phyloP scores from a whole-genome alignment of 495 filamentous ascomycete species.

The Parachaetomium inaequale region DNA sequence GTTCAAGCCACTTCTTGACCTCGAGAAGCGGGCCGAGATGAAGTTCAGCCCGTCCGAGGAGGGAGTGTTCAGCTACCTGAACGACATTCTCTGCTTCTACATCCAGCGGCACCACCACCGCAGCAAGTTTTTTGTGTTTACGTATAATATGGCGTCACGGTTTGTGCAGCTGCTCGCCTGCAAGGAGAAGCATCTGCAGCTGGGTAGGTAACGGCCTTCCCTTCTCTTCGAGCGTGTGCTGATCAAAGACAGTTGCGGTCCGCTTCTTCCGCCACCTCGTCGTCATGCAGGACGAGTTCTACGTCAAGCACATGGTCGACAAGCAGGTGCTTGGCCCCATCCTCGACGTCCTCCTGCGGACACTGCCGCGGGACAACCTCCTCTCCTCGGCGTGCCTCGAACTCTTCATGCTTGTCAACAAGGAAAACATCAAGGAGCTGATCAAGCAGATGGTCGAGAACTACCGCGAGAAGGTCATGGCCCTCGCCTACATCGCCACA shows the following conservation, averaged over 20 bases:
- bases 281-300: slow-evolving; percentile 85
- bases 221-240: background rate
- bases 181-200: slow-evolving; percentile 89
- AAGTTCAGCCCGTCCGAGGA: slow-evolving; percentile 69
- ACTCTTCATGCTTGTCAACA: slow-evolving; percentile 86
- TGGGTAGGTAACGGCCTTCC: slow-evolving; percentile 56
- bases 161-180: slow-evolving; percentile 80
- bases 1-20: slow-evolving; percentile 79
- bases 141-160: slow-evolving; percentile 71
- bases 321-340: slow-evolving; percentile 84
- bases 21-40: slow-evolving; percentile 61
- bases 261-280: slow-evolving; percentile 93
- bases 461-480: slow-evolving; percentile 74
- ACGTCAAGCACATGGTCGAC: slow-evolving; percentile 80
- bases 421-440: slow-evolving; percentile 76
- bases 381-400: slow-evolving; percentile 95
- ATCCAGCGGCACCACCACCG: slow-evolving; percentile 82
- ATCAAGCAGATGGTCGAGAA: slow-evolving; percentile 84
- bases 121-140: slow-evolving; percentile 83
- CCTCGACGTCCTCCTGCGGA: slow-evolving; percentile 79
- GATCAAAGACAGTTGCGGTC: slow-evolving; percentile 61
- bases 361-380: slow-evolving; percentile 94
- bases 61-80: slow-evolving; percentile 81
- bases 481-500: slow-evolving; percentile 80
- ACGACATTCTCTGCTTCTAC: slow-evolving; percentile 94